These are phyloP conservation scores for Pichia sp. DNA, from an alignment of 1,139 yeast species.

Conservation along the genomic window DNA sequence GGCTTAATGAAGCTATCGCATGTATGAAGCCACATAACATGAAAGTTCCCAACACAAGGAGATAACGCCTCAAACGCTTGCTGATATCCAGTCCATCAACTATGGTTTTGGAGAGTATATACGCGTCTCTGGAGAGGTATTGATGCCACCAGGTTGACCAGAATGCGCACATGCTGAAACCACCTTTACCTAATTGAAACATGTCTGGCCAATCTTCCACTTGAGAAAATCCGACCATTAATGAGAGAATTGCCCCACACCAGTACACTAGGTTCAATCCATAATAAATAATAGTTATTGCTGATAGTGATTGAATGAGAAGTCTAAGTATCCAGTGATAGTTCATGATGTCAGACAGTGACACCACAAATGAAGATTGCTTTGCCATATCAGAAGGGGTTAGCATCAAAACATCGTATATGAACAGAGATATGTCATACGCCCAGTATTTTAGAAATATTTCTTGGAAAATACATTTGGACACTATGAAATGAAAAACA, in stretches of 20 bases:
- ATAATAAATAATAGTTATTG: conserved; percentile 4
- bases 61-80: not conserved
- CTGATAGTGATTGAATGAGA: not conserved
- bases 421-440: no score
- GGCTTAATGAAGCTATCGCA: conserved; percentile 1
- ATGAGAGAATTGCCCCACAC: conserved; percentile 1
- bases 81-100: not conserved
- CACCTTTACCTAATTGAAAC: conserved; percentile 7
- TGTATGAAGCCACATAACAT: conserved; percentile 4
- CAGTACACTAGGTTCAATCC: conserved; percentile 9
- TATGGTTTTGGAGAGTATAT: conserved; percentile 2
- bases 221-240: conserved; percentile 1
- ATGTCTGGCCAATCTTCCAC: conserved; percentile 11
- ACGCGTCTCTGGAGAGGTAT: conserved; percentile 9
- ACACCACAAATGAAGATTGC: not conserved
- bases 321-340: not conserved
- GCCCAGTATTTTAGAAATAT: conserved; percentile 4
- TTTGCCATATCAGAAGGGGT: conserved; percentile 7
- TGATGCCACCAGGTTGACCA: conserved; percentile 15
- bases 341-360: no score
- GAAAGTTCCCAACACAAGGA: conserved; percentile 1
- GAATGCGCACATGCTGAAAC: conserved; percentile 3
- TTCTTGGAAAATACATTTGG: conserved; percentile 8
- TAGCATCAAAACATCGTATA: no score
- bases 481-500: conserved; percentile 6